Conservation (phyloP, 345 rosid species). For the Barbarea vulgaris region DNA sequence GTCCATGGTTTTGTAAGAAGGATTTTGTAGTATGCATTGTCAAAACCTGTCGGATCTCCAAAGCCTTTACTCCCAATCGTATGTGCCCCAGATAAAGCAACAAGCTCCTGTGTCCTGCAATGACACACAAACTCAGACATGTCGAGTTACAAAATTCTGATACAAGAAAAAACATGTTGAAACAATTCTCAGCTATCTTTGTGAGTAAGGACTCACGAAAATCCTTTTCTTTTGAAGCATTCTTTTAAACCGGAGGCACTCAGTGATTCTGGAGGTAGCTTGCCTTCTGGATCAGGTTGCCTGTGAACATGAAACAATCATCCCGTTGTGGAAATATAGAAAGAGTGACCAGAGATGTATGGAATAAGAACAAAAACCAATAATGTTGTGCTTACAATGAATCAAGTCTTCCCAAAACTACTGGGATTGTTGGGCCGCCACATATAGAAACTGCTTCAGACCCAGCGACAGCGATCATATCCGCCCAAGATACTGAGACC, state of each 20-base stretch:
- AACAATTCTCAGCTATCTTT: background rate
- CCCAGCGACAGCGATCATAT: slow-evolving; percentile 86
- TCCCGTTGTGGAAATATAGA: slow-evolving; percentile 5
- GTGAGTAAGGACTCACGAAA: slow-evolving; percentile 66
- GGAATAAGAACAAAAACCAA: background rate
- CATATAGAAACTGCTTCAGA: slow-evolving; percentile 90
- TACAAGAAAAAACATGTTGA: background rate
- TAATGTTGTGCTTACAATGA: slow-evolving; percentile 51
- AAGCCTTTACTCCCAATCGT: slow-evolving; percentile 90
- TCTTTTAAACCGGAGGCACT: slow-evolving; percentile 73
- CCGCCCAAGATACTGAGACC: slow-evolving; percentile 91
- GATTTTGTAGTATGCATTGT: slow-evolving; percentile 82
- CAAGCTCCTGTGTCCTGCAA: slow-evolving; percentile 74
- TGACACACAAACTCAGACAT: background rate
- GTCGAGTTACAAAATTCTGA: slow-evolving; percentile 10
- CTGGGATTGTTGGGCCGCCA: slow-evolving; percentile 84
- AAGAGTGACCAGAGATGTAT: slow-evolving; percentile 15
- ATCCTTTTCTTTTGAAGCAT: slow-evolving; percentile 80
- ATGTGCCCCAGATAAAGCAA: slow-evolving; percentile 90
- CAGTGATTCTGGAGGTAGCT: slow-evolving; percentile 76
- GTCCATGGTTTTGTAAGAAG: slow-evolving; percentile 89
- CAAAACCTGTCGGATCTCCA: slow-evolving; percentile 71
- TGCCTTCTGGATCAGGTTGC: slow-evolving; percentile 81
- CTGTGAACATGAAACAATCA: slow-evolving; percentile 42
- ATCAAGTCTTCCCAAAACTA: slow-evolving; percentile 77